Base-by-base conservation (phyloP, 2,329 filamentous ascomycete genomes). In the Arthrobotrys pseudoclavata region DNA sequence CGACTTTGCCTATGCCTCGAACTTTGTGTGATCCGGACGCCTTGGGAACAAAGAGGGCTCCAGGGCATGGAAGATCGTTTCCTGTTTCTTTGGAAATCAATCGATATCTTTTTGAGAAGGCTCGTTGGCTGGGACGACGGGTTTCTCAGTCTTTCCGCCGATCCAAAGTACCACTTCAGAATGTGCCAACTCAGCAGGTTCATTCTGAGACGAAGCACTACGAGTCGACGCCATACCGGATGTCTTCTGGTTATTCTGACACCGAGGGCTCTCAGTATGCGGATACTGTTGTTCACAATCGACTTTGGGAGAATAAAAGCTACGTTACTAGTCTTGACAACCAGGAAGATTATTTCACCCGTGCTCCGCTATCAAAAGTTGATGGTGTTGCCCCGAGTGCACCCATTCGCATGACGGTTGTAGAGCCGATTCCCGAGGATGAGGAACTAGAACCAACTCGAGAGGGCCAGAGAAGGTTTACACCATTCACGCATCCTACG, bases 281-380 rank as follows among this genome's bases (percentile, higher is more conserved):
- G n/a, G 74, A 77, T 50, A 77, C 74, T 1, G 74, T 71, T 67
- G 20, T 77, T 22, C 74, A 77, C 34, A 42, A 77, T 34, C 74
- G 67, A 1, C 10, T 31, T 29, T 77, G 67, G 67, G 74, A 77
- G 22, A 77, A 71, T n/a, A 52, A 71, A 52, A 77, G 74, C 45
- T 71, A 71, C 45, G 31, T 62, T 24, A 71, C 67, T 3, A 68
- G 67, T 29, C 45, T 71, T n/a, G 74, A 77, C 24, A 67, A 77
- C 24, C 74, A 77, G 29, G 74, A 63, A 4, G 74, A 71, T 40
- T 71, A 77, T 22, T 77, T 77, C 52, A 60, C 67, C 7, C 42
- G 42, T 20, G 26, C 57, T 20, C 61, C 67, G 4, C 37, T 20
- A 24, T 53, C 37, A 20, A 53, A 62, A 13, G 20, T 20, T 48